Base-by-base conservation (phyloP, 2,329 filamentous ascomycete species). In the Aspergillus unguis region DNA sequence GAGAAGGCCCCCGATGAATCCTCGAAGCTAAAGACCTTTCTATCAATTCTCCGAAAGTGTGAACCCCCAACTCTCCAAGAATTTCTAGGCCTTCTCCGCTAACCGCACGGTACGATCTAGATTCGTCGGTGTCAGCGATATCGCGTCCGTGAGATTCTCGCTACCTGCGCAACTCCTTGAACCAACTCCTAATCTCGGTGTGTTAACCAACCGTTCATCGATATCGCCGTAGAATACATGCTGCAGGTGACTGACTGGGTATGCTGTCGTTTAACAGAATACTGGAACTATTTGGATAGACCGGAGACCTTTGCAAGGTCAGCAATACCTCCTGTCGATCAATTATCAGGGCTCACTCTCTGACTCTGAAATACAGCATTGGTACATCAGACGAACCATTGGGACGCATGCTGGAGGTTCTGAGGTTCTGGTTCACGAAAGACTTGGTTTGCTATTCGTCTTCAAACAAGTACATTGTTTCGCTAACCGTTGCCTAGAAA, bases 361-460 rank as follows among this genome's bases (percentile, higher is more conserved):
- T 78, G 65, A 79, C 69, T 46, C 50, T 51, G 55, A 48, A 54
- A 11, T 56, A 60, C 64, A 85, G 84, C 59, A 86, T 87, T 65
- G 94, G 92, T 64, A 92, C 92, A 64, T 94, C 92, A 17, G 88
- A 97, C 63, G 90, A 97, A 63, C 83, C 88, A 8, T 78, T 97
- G 50, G 92, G 94, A 63, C 90, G 94, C 62, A 96, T 96, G 89
- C 82, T 99, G 47, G 92, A 92, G 66, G 90, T 95, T 29, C 75
- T 97, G 63, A 86, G 92, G 55, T 99, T 97, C 75, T 99, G 94
- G 94, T 95, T 97, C 66, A 97, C 94, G 58, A 99, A 99, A 73
- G 94, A 99, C 72, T 72, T 99, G 72, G 82, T 84, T 75, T 60
- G 69, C 60, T 40, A 51, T 51, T 43, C 33, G 8, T 5, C 9